A percentile compares a stretch with the other conserved stretches of the same genome.
Conservation (phyloP, 148 eudicot genomes). For the Nepenthes mirabilis region DNA sequence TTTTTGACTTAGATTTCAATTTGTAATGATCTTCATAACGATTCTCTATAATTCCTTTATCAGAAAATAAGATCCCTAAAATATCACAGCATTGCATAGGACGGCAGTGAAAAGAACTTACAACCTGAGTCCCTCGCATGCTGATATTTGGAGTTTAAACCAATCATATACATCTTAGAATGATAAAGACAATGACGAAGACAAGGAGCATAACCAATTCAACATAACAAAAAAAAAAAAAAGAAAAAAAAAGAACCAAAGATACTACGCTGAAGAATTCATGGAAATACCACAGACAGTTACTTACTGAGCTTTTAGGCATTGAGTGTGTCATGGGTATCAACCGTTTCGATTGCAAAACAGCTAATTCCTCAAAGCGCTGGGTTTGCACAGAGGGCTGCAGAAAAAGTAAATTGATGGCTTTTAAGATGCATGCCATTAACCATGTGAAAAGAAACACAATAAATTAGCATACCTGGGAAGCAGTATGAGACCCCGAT, state of each 20-base stretch:
- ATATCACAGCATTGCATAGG: too few relatives aligned
- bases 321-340: conserved; percentile 37
- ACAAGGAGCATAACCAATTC: not conserved
- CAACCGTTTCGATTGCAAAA: conserved; percentile 39
- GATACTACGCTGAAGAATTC: too few relatives aligned
- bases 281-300: not conserved
- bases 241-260: conserved; percentile 3
- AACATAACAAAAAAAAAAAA: not conserved
- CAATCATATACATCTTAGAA: too few relatives aligned
- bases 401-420: conserved; percentile 1
- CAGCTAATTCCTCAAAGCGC: conserved; percentile 41
- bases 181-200: too few relatives aligned
- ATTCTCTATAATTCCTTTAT: too few relatives aligned
- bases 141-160: too few relatives aligned
- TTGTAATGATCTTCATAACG: too few relatives aligned
- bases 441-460: not conserved
- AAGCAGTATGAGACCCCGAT: conserved; percentile 21
- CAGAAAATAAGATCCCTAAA: too few relatives aligned
- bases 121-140: too few relatives aligned
- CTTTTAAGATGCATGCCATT: not conserved
- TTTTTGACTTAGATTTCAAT: too few relatives aligned
- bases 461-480: conserved; percentile 20
- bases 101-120: too few relatives aligned
- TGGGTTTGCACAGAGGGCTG: conserved; percentile 32
- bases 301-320: conserved; percentile 38